phyloP scores from a whole-genome alignment of 768 basidiomycete species.

The Trametes cubensis region DNA sequence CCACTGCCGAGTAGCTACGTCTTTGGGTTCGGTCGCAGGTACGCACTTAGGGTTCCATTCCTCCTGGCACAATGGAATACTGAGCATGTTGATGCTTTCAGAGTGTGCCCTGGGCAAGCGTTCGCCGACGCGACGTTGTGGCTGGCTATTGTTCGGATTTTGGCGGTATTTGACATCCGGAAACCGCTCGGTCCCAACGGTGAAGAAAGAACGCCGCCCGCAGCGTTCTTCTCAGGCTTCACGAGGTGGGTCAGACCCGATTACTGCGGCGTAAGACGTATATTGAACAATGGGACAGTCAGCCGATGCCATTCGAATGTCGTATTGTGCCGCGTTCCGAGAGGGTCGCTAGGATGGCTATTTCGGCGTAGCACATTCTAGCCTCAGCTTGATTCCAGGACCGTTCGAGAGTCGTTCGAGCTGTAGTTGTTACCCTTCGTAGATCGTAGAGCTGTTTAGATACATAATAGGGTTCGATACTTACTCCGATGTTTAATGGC shows the following conservation, averaged over 20 bases:
- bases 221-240: slow-evolving; percentile 45
- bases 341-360: neutral
- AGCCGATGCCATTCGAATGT: neutral
- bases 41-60: neutral
- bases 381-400: no score
- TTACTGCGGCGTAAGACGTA: neutral
- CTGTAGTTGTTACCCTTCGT: no score
- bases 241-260: slow-evolving; percentile 40
- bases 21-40: slow-evolving; percentile 28
- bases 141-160: slow-evolving; percentile 46
- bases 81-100: slow-evolving; percentile 35
- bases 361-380: neutral
- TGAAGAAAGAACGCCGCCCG: slow-evolving; percentile 39
- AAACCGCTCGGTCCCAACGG: slow-evolving; percentile 46
- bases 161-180: slow-evolving; percentile 43
- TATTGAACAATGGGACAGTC: neutral
- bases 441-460: no score
- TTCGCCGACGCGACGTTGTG: slow-evolving; percentile 52
- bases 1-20: slow-evolving; percentile 16
- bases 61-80: neutral
- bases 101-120: slow-evolving; percentile 56
- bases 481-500: no score
- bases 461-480: no score
- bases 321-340: neutral
- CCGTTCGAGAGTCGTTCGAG: no score